Conservation (phyloP, 345 rosid genomes). For the Salix exigua region DNA sequence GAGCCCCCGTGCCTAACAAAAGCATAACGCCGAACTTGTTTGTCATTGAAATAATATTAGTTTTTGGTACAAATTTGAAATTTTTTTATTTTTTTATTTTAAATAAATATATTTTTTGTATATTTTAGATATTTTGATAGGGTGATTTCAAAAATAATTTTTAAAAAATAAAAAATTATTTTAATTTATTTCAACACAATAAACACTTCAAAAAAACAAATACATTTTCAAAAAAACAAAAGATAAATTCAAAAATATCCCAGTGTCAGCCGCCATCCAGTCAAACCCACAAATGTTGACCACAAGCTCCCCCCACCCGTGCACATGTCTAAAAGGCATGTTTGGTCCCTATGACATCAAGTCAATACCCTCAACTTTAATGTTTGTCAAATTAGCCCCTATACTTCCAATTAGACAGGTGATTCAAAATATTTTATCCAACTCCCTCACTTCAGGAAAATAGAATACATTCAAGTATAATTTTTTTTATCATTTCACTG, state of each 20-base stretch:
- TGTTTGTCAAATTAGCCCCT: not conserved
- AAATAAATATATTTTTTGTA: too few relatives aligned
- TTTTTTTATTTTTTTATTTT: too few relatives aligned
- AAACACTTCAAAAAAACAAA: too few relatives aligned
- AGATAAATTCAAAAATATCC: not conserved
- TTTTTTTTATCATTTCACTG: too few relatives aligned
- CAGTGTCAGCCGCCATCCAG: not conserved
- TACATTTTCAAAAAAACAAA: too few relatives aligned
- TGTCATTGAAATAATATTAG: too few relatives aligned
- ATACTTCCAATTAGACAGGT: not conserved
- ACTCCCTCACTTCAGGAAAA: not conserved
- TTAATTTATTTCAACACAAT: too few relatives aligned
- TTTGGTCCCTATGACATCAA: not conserved
- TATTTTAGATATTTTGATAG: too few relatives aligned
- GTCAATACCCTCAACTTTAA: not conserved
- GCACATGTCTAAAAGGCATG: not conserved
- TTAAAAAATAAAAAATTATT: too few relatives aligned
- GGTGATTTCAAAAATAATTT: too few relatives aligned
- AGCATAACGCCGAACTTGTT: not conserved
- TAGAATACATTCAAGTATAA: too few relatives aligned
- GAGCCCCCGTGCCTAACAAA: not conserved
- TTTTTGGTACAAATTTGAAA: too few relatives aligned
- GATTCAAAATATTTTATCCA: not conserved
- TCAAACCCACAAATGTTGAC: not conserved
- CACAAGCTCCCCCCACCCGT: not conserved